These are phyloP conservation scores for Hypomontagnella submonticulosa DNA, from an alignment of 495 filamentous ascomycete species.

Conservation along the genomic window DNA sequence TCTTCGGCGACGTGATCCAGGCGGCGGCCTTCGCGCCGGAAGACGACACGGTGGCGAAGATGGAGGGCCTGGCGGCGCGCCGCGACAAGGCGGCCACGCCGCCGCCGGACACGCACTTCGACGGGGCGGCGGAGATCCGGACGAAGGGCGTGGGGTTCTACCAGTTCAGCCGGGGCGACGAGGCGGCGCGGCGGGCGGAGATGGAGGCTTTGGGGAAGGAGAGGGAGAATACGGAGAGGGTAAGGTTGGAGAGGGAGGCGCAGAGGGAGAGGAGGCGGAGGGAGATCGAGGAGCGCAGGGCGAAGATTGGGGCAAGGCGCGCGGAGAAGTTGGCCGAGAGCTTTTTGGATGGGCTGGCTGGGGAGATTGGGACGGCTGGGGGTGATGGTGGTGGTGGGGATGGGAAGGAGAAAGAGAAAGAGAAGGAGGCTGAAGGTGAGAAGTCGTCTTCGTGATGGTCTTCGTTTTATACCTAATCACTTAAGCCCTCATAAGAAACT, in stretches of 20 bases:
- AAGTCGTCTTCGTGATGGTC: slow-evolving; percentile 5
- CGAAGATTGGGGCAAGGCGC: slow-evolving; percentile 62
- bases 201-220: slow-evolving; percentile 78
- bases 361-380: slow-evolving; percentile 45
- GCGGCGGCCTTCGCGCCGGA: slow-evolving; percentile 80
- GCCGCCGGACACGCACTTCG: slow-evolving; percentile 82
- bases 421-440: background rate
- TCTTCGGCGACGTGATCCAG: slow-evolving; percentile 86
- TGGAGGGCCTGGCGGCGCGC: slow-evolving; percentile 77
- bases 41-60: slow-evolving; percentile 63
- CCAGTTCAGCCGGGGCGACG: slow-evolving; percentile 81
- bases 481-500: background rate
- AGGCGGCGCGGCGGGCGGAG: slow-evolving; percentile 70
- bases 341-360: slow-evolving; percentile 71
- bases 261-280: slow-evolving; percentile 52
- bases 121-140: slow-evolving; percentile 81
- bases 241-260: slow-evolving; percentile 65
- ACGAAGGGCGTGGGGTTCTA: slow-evolving; percentile 93
- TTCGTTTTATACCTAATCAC: background rate
- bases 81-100: slow-evolving; percentile 81
- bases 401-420: slow-evolving; percentile 18
- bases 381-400: background rate
- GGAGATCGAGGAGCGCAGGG: slow-evolving; percentile 63
- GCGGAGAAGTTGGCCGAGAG: slow-evolving; percentile 75
- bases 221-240: slow-evolving; percentile 73